Evolutionary conservation across 805 yeast genomes (phyloP).

Genomic region (Metschnikowia anglica): DNA sequence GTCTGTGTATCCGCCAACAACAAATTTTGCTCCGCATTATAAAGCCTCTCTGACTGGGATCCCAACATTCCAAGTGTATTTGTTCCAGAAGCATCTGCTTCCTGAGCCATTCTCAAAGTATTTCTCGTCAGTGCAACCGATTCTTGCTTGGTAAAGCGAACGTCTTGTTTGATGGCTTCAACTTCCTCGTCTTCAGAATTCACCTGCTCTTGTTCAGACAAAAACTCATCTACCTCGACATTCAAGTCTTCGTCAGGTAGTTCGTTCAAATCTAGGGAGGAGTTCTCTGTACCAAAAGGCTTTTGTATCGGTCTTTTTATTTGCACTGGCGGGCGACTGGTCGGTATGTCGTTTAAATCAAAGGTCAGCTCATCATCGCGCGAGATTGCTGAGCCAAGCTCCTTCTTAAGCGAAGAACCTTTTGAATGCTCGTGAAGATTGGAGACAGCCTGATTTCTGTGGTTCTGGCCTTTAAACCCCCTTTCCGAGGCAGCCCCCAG

Average conservation of each 20-base stretch:
- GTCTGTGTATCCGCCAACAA: constrained; percentile 80
- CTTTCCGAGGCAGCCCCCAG: background rate
- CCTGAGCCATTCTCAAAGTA: constrained; percentile 58
- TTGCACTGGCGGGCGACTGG: constrained; percentile 27
- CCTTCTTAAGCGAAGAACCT: background rate
- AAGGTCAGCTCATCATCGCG: constrained; percentile 34
- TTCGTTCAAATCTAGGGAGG: constrained; percentile 33
- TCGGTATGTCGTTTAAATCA: constrained; percentile 41
- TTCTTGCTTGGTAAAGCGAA: constrained; percentile 80
- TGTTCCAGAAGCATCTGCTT: constrained; percentile 46
- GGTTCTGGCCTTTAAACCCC: background rate
- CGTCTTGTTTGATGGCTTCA: constrained; percentile 79
- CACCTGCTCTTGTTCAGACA: constrained; percentile 40
- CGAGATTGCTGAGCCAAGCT: background rate
- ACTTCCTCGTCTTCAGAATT: constrained; percentile 83
- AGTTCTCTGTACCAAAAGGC: constrained; percentile 21
- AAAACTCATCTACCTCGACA: constrained; percentile 35
- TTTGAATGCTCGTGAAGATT: background rate
- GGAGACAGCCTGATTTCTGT: background rate
- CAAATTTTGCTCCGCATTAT: constrained; percentile 74
- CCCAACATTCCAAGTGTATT: constrained; percentile 92
- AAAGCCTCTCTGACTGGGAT: constrained; percentile 84
- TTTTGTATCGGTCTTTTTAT: constrained; percentile 25
- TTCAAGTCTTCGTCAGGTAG: constrained; percentile 36
- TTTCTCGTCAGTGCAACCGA: constrained; percentile 83